Conservation (phyloP, 257 asterid species). For the Fraxinus quadrangulata region DNA sequence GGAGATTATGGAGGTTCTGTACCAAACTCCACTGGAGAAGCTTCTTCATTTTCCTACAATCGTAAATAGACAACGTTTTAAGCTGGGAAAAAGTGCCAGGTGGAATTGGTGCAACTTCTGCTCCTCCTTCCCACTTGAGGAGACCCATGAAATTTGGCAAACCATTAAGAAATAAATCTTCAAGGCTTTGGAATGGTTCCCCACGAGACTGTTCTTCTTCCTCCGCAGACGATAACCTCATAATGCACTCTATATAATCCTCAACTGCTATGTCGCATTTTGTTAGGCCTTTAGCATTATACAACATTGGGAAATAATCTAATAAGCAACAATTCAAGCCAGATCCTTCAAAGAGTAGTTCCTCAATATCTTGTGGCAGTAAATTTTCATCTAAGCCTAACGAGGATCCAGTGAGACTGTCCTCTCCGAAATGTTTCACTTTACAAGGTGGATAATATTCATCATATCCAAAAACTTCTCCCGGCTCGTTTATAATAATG, state of each 20-base stretch:
- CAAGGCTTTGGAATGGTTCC: conserved; percentile 23
- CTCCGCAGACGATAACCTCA: not conserved
- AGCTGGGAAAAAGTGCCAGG: conserved; percentile 31
- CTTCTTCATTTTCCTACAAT: conserved; percentile 25
- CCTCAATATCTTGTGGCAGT: conserved; percentile 27
- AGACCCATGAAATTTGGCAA: conserved; percentile 26
- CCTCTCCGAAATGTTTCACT: conserved; percentile 1
- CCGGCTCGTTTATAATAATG: conserved; percentile 24
- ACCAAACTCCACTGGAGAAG: conserved; percentile 17
- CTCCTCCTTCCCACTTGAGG: conserved; percentile 3
- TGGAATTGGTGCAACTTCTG: conserved; percentile 11
- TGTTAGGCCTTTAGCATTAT: conserved; percentile 18
- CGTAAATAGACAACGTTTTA: not conserved
- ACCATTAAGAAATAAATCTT: conserved; percentile 8
- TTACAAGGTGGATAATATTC: conserved; percentile 21
- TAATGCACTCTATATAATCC: conserved; percentile 28
- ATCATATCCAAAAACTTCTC: conserved; percentile 16
- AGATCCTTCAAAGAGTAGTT: not conserved
- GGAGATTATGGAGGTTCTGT: conserved; percentile 24
- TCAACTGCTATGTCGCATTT: conserved; percentile 7
- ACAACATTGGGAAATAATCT: conserved; percentile 26
- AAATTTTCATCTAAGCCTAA: conserved; percentile 1
- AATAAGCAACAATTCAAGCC: conserved; percentile 18
- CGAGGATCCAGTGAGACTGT: not conserved
- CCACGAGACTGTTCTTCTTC: not conserved